These are phyloP conservation scores for Adansonia gregorii DNA, from an alignment of 441 rosid genomes.

Conservation along the genomic window DNA sequence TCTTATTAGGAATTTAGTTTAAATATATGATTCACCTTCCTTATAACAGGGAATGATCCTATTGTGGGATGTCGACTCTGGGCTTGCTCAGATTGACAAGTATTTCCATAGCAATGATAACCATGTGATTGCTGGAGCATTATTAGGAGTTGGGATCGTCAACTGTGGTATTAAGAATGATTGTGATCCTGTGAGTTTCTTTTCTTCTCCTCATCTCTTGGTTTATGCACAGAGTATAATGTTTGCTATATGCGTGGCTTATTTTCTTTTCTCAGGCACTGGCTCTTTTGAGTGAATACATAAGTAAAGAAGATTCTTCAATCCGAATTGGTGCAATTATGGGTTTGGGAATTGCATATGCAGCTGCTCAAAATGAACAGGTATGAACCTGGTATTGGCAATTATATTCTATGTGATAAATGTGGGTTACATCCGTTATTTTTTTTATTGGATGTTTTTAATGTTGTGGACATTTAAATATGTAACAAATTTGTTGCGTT, in stretches of 20 bases:
- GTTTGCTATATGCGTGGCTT: conserved; percentile 23
- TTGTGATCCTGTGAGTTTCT: conserved; percentile 84
- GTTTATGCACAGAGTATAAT: not conserved
- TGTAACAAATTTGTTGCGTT: not conserved
- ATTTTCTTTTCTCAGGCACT: conserved; percentile 63
- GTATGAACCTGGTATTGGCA: conserved; percentile 35
- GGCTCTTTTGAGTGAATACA: conserved; percentile 75
- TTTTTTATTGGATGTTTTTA: not conserved
- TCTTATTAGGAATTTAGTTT: conserved; percentile 24
- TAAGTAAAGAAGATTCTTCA: conserved; percentile 76
- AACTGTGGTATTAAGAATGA: conserved; percentile 84
- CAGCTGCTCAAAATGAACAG: conserved; percentile 92
- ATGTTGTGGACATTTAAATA: not conserved
- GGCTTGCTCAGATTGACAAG: conserved; percentile 90
- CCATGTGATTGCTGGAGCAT: conserved; percentile 87
- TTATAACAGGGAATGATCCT: conserved; percentile 83
- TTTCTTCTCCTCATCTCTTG: conserved; percentile 17
- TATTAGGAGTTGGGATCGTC: conserved; percentile 91
- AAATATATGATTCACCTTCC: conserved; percentile 27
- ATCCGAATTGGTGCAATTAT: conserved; percentile 90
- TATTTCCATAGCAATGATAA: conserved; percentile 85
- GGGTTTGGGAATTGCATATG: conserved; percentile 96
- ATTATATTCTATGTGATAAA: not conserved
- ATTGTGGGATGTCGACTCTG: conserved; percentile 92
- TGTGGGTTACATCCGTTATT: not conserved